Evolutionary conservation across 495 filamentous ascomycete genomes (phyloP).

Genomic region (Neurospora sp.): DNA sequence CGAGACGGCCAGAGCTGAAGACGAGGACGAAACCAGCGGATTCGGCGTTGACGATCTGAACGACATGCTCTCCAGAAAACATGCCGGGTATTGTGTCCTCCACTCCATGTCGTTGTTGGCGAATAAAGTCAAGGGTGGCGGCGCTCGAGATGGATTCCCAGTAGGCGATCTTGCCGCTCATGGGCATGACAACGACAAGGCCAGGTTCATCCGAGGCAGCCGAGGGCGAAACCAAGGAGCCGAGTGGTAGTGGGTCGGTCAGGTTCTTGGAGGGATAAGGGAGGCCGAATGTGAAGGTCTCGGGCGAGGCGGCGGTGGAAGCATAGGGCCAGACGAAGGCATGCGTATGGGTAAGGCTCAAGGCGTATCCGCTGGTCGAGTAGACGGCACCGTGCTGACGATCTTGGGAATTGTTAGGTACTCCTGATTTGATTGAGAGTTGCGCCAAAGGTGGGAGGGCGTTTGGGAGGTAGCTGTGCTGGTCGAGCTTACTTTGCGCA

Average conservation of each 20-base stretch:
- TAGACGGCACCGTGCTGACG: constrained; percentile 55
- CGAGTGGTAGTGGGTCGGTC: constrained; percentile 63
- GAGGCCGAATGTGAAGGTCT: constrained; percentile 65
- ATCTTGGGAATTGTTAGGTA: constrained; percentile 25
- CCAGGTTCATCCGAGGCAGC: constrained; percentile 67
- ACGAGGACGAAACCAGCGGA: constrained; percentile 71
- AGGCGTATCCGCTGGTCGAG: constrained; percentile 56
- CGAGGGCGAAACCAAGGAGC: constrained; percentile 63
- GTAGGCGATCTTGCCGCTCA: constrained; percentile 74
- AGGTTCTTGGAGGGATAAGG: constrained; percentile 57
- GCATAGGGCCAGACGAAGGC: constrained; percentile 87
- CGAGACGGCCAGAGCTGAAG: constrained; percentile 74
- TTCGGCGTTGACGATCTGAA: constrained; percentile 68
- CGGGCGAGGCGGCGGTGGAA: constrained; percentile 48
- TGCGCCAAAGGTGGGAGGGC: neutral
- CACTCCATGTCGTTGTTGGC: constrained; percentile 66
- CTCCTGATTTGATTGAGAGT: neutral
- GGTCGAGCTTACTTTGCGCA: constrained; percentile 41
- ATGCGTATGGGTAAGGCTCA: constrained; percentile 66
- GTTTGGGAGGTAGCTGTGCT: neutral
- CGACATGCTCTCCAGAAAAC: constrained; percentile 65
- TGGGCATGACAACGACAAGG: constrained; percentile 71
- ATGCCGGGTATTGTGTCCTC: constrained; percentile 62
- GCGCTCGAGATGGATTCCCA: constrained; percentile 91
- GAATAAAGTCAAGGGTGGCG: constrained; percentile 60